These are phyloP conservation scores for Leccinum boreale DNA, from an alignment of 768 basidiomycete genomes.

Conservation along the genomic window DNA sequence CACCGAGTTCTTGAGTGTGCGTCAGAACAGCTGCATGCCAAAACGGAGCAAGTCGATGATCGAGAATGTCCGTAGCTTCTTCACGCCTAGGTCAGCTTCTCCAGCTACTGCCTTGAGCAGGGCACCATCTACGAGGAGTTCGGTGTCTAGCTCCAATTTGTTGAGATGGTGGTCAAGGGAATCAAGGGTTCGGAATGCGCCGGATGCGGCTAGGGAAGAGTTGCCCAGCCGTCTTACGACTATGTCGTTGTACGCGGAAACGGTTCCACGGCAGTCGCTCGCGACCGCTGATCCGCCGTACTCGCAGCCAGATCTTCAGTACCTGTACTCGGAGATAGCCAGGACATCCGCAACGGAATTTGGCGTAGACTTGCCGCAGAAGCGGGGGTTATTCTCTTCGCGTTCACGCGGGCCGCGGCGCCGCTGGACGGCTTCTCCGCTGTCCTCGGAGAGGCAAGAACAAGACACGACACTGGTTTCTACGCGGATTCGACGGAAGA, in stretches of 20 bases:
- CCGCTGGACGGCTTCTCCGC: constrained; percentile 17
- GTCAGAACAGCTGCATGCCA: constrained; percentile 28
- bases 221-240: constrained; percentile 25
- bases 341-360: constrained; percentile 20
- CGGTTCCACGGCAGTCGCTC: constrained; percentile 6
- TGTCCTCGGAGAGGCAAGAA: constrained; percentile 12
- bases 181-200: constrained; percentile 50
- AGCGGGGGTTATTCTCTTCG: constrained; percentile 11
- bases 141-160: constrained; percentile 30
- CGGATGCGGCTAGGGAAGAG: constrained; percentile 38
- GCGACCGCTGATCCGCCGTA: constrained; percentile 21
- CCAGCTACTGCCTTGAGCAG: constrained; percentile 33
- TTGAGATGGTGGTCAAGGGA: constrained; percentile 50
- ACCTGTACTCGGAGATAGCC: constrained; percentile 16
- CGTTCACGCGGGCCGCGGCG: constrained; percentile 17
- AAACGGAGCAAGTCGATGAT: constrained; percentile 54
- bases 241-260: constrained; percentile 22
- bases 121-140: constrained; percentile 25
- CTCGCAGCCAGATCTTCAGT: constrained; percentile 31
- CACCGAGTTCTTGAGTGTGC: constrained; percentile 27
- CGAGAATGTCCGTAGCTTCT: constrained; percentile 60
- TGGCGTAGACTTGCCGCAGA: constrained; percentile 17
- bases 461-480: constrained; percentile 14
- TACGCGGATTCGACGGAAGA: constrained; percentile 30
- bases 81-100: constrained; percentile 46